Conservation (phyloP, 129 eudicot species). For the Apium graveolens region DNA sequence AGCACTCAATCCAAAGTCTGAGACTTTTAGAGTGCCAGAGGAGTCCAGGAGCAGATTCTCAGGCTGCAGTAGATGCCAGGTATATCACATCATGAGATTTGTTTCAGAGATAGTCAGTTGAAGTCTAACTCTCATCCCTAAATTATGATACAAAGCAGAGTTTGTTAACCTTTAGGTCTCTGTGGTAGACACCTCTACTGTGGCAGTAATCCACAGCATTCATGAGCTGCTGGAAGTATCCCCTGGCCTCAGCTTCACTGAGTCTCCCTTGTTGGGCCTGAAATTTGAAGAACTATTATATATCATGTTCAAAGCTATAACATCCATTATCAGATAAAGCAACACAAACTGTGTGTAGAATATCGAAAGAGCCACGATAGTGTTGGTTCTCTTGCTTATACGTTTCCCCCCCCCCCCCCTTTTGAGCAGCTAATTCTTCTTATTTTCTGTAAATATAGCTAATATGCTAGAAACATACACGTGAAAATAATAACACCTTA, state of each 20-base stretch:
- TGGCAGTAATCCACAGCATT: constrained; percentile 96
- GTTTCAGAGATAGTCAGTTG: constrained; percentile 1
- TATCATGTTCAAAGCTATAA: neutral
- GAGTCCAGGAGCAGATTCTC: constrained; percentile 86
- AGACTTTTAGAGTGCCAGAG: constrained; percentile 63
- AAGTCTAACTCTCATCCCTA: neutral
- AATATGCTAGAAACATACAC: neutral
- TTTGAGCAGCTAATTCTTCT: neutral
- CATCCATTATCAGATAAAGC: neutral
- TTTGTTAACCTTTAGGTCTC: constrained; percentile 72
- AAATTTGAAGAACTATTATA: neutral
- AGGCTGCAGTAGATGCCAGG: constrained; percentile 42
- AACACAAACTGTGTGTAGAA: neutral
- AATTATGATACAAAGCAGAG: neutral
- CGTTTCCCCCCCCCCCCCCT: neutral
- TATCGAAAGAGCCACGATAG: neutral
- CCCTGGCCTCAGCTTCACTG: constrained; percentile 79
- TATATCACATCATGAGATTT: neutral
- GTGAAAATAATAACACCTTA: constrained; percentile 24
- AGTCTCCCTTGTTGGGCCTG: constrained; percentile 78
- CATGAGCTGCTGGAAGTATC: constrained; percentile 90
- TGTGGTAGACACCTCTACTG: constrained; percentile 90
- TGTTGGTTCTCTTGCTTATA: neutral
- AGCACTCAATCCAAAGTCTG: constrained; percentile 89
- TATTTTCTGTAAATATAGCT: neutral